These are phyloP conservation scores for Scedosporium dehoogii DNA, from an alignment of 2,329 filamentous ascomycete genomes.

Conservation along the genomic window DNA sequence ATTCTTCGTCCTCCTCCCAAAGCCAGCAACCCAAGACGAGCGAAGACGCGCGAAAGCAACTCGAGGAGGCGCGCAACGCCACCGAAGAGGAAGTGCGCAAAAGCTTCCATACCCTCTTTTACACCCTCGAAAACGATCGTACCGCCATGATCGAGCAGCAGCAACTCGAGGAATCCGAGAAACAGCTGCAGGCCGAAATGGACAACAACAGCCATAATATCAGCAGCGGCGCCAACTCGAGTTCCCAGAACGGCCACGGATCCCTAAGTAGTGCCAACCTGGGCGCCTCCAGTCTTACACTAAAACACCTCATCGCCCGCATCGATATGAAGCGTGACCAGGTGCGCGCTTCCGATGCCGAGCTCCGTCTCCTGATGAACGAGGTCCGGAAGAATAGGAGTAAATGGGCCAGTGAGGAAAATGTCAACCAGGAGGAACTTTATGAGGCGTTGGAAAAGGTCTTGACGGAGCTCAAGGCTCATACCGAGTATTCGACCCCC, in stretches of 20 bases:
- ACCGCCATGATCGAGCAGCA: conserved; percentile 98
- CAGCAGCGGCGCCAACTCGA: conserved; percentile 43
- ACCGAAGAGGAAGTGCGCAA: conserved; percentile 82
- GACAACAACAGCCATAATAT: conserved; percentile 49
- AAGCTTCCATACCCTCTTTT: conserved; percentile 88
- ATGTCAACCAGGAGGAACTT: conserved; percentile 92
- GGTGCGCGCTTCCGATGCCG: conserved; percentile 85
- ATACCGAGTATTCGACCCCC: conserved; percentile 94
- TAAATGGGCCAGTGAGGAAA: conserved; percentile 98
- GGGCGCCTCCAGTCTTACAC: conserved; percentile 85
- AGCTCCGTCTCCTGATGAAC: conserved; percentile 86
- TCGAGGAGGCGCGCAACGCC: conserved; percentile 85
- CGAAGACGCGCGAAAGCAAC: conserved; percentile 83
- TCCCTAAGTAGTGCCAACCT: conserved; percentile 89
- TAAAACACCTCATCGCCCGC: conserved; percentile 92
- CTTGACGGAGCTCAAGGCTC: conserved; percentile 89
- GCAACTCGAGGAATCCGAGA: conserved; percentile 90
- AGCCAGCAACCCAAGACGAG: conserved; percentile 56
- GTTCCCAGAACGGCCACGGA: conserved; percentile 45
- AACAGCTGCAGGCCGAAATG: conserved; percentile 93
- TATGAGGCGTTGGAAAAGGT: conserved; percentile 97
- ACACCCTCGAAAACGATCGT: conserved; percentile 88
- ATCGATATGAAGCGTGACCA: conserved; percentile 89
- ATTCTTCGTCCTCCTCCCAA: conserved; percentile 23
- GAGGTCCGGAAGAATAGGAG: conserved; percentile 96